Conservation (phyloP, 1,284 basidiomycete genomes). For the Rhodotorula sp. region DNA sequence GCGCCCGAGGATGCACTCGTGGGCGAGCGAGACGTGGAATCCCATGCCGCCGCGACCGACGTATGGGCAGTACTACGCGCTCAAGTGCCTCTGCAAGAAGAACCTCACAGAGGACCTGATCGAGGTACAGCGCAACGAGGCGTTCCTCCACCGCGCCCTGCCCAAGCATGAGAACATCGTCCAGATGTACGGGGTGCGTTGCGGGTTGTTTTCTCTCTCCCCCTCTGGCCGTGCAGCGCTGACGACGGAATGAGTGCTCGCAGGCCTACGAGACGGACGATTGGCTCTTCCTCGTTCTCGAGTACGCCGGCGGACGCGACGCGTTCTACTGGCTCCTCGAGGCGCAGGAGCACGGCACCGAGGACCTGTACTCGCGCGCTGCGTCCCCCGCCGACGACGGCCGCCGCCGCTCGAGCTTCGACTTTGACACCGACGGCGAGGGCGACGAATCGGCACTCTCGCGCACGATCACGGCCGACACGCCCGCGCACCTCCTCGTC, state of each 20-base stretch:
- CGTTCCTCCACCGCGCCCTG: slow-evolving; percentile 91
- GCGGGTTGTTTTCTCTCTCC: not conserved
- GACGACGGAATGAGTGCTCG: not conserved
- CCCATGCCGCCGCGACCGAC: slow-evolving; percentile 25
- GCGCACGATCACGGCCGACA: slow-evolving; percentile 39
- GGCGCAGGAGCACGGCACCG: slow-evolving; percentile 47
- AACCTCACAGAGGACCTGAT: slow-evolving; percentile 84
- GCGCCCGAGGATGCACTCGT: slow-evolving; percentile 52
- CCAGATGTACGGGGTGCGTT: slow-evolving; percentile 66
- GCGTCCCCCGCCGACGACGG: slow-evolving; percentile 28
- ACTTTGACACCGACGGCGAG: slow-evolving; percentile 10
- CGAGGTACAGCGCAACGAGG: slow-evolving; percentile 85
- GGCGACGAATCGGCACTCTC: slow-evolving; percentile 36
- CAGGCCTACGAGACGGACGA: slow-evolving; percentile 79
- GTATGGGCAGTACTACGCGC: slow-evolving; percentile 85
- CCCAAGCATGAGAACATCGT: slow-evolving; percentile 92
- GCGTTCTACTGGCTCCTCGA: slow-evolving; percentile 92
- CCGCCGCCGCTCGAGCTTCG: slow-evolving; percentile 5
- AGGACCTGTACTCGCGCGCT: slow-evolving; percentile 37
- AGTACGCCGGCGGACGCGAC: slow-evolving; percentile 89
- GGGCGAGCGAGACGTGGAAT: slow-evolving; percentile 30
- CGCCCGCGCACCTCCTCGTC: slow-evolving; percentile 28
- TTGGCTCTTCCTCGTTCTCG: slow-evolving; percentile 77
- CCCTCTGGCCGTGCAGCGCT: not conserved
- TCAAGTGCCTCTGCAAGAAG: slow-evolving; percentile 93